phyloP scores from a whole-genome alignment of 148 eudicot genomes.

The Drosera capensis region DNA sequence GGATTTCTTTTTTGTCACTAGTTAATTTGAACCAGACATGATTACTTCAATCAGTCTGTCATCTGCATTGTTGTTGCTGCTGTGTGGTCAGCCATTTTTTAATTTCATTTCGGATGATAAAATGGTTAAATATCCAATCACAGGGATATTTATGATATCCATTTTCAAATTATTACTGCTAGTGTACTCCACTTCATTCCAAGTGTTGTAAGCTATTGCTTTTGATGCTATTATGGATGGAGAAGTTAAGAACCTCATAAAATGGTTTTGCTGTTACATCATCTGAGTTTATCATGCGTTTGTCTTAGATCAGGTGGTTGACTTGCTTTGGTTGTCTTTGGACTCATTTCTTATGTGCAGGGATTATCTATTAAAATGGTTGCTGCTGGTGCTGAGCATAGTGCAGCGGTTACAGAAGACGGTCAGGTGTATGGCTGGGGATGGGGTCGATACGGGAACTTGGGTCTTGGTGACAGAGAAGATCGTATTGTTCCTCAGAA shows the following conservation, averaged over 20 bases:
- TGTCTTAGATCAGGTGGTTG: neutral
- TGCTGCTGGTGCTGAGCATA: conserved; percentile 99
- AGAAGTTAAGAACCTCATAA: neutral
- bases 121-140: too few species aligned
- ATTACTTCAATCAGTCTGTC: too few species aligned
- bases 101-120: too few species aligned
- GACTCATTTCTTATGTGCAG: conserved; percentile 13
- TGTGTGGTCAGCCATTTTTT: too few species aligned
- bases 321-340: neutral
- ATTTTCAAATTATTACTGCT: too few species aligned
- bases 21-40: too few species aligned
- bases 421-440: conserved; percentile 98
- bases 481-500: conserved; percentile 77
- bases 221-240: too few species aligned
- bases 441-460: conserved; percentile 98
- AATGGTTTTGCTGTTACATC: neutral
- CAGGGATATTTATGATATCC: too few species aligned
- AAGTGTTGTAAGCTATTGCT: too few species aligned
- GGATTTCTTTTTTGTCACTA: too few species aligned
- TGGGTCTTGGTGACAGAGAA: conserved; percentile 90
- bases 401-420: conserved; percentile 87
- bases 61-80: too few species aligned
- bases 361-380: conserved; percentile 84
- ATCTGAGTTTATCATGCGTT: neutral
- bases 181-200: too few species aligned